These are phyloP conservation scores for Trichomonas vaginalis DNA, from an alignment of 208 protist genomes.

Conservation along the genomic window DNA sequence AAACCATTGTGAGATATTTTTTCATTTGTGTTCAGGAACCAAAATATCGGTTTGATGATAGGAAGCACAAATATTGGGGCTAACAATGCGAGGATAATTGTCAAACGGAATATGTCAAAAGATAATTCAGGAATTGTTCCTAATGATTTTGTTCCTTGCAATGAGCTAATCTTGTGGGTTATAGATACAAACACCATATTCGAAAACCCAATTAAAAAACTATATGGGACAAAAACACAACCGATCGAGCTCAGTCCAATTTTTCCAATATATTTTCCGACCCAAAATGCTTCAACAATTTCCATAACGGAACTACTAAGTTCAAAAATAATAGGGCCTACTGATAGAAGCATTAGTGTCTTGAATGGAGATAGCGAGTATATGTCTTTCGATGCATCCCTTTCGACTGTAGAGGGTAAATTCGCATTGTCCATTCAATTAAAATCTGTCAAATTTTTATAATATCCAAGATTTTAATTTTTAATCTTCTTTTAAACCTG, in stretches of 20 bases:
- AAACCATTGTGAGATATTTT: background rate
- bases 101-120: background rate
- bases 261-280: background rate
- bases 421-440: too few species aligned
- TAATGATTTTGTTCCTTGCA: background rate
- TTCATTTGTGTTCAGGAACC: background rate
- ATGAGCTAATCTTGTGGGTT: background rate
- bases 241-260: background rate
- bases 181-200: background rate
- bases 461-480: too few species aligned
- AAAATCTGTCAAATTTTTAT: too few species aligned
- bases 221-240: background rate
- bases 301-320: background rate
- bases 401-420: too few species aligned
- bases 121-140: background rate
- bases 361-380: background rate
- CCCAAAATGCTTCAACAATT: background rate
- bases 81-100: background rate
- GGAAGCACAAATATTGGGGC: background rate
- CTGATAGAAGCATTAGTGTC: background rate
- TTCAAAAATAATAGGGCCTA: background rate
- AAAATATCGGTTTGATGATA: background rate
- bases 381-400: too few species aligned
- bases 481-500: too few species aligned
- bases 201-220: background rate